Evolutionary conservation across 139 green algal genomes (phyloP).

Genomic region (Chlamydomonas sphaeroides): DNA sequence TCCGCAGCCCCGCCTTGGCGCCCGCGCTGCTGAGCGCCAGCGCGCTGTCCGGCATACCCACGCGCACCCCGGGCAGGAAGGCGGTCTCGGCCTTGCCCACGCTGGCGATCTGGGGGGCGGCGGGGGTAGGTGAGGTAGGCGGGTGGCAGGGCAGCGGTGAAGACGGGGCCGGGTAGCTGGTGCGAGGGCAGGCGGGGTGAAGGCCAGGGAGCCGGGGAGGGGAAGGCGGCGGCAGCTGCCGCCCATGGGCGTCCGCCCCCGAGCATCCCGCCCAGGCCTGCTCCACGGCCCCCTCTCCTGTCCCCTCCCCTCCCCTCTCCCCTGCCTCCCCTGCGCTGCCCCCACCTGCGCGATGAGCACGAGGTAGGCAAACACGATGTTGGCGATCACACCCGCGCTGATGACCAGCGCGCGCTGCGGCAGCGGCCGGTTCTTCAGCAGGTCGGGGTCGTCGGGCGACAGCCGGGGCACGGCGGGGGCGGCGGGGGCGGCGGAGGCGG

Average conservation of each 20-base stretch:
- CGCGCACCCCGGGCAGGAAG: conserved; percentile 81
- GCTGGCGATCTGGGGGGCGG: conserved; percentile 64
- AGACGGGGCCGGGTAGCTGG: too few species aligned
- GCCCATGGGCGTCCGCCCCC: too few species aligned
- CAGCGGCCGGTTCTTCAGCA: conserved; percentile 93
- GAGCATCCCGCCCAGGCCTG: too few species aligned
- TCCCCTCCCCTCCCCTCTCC: too few species aligned
- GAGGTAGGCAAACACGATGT: conserved; percentile 89
- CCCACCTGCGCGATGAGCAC: conserved; percentile 87
- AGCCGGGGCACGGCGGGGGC: not conserved
- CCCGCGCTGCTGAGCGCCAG: conserved; percentile 55
- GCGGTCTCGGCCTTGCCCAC: conserved; percentile 74
- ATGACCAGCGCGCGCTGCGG: conserved; percentile 85
- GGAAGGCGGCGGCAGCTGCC: too few species aligned
- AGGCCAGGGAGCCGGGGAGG: too few species aligned
- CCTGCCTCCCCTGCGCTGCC: too few species aligned
- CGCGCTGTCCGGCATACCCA: conserved; percentile 68
- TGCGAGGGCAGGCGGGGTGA: too few species aligned
- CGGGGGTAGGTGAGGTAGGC: not conserved
- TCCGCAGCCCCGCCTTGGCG: conserved; percentile 70
- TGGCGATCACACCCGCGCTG: conserved; percentile 93
- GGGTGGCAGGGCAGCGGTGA: not conserved
- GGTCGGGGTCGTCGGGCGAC: conserved; percentile 87
- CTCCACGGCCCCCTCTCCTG: too few species aligned
- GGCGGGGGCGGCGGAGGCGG: not conserved